A percentile compares a stretch with the other conserved stretches of the same genome.
Evolutionary conservation across 1,284 basidiomycete genomes (phyloP).

Genomic region (Termitomyces sp.): DNA sequence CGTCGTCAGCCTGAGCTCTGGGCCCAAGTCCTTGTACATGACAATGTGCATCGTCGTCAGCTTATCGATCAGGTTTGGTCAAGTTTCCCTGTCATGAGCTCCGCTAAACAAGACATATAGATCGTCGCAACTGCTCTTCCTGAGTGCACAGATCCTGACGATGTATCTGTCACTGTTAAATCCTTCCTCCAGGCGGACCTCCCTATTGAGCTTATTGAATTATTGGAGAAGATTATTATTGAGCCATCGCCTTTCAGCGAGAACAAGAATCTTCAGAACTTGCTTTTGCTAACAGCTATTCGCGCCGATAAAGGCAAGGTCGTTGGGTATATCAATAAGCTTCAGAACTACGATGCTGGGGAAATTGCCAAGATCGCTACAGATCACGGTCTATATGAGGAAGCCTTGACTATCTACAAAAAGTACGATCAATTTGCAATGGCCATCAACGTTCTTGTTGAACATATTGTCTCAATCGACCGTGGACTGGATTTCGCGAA

Average conservation of each 20-base stretch:
- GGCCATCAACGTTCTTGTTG: conserved; percentile 97
- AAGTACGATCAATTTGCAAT: conserved; percentile 92
- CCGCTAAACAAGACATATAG: conserved; percentile 31
- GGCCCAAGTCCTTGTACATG: conserved; percentile 88
- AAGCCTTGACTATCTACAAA: conserved; percentile 94
- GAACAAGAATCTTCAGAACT: conserved; percentile 93
- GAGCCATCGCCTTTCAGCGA: conserved; percentile 98
- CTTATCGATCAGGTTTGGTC: conserved; percentile 85
- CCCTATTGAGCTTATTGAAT: conserved; percentile 95
- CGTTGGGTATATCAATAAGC: conserved; percentile 96
- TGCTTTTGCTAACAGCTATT: conserved; percentile 93
- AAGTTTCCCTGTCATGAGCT: background rate
- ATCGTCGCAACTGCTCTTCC: conserved; percentile 93
- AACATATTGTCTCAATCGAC: conserved; percentile 97
- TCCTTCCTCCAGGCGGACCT: conserved; percentile 97
- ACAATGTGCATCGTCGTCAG: conserved; percentile 90
- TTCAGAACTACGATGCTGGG: conserved; percentile 90
- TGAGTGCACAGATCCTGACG: conserved; percentile 97
- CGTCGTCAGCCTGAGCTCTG: conserved; percentile 94
- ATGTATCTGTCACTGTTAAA: conserved; percentile 98
- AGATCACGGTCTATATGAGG: conserved; percentile 94
- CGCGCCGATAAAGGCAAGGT: conserved; percentile 99
- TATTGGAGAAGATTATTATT: conserved; percentile 98
- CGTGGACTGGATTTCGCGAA: conserved; percentile 94
- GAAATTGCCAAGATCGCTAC: conserved; percentile 98